A percentile compares a stretch with the other conserved stretches of the same genome.
Evolutionary conservation across 371 early-diverging fungal genomes (phyloP).

Genomic region (Mortierella sp.): DNA sequence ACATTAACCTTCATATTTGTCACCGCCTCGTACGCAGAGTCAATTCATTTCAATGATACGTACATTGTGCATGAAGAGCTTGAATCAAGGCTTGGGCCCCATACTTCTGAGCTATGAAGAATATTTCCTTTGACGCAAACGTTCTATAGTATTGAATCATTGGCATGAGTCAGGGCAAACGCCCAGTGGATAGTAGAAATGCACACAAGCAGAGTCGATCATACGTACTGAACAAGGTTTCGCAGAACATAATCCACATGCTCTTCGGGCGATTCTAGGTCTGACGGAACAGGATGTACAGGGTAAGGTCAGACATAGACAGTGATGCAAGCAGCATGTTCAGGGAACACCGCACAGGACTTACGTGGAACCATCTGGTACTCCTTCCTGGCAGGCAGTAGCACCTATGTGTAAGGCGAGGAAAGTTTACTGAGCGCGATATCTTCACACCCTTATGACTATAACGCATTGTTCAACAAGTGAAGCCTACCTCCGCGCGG

Average conservation of each 20-base stretch:
- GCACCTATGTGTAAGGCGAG: background rate
- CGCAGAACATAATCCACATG: slow-evolving; percentile 33
- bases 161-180: background rate
- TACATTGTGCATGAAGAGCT: slow-evolving; percentile 32
- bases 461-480: too few relatives aligned
- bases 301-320: background rate
- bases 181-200: background rate
- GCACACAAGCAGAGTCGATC: too few relatives aligned
- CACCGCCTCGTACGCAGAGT: too few relatives aligned
- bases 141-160: slow-evolving; percentile 1
- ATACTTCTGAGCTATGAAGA: slow-evolving; percentile 45
- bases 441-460: background rate
- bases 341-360: background rate
- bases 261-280: slow-evolving; percentile 23
- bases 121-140: slow-evolving; percentile 20
- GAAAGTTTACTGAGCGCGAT: background rate
- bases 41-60: too few relatives aligned
- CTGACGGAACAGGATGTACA: slow-evolving; percentile 7
- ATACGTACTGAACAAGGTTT: slow-evolving; percentile 22
- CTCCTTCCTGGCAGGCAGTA: background rate
- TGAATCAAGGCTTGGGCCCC: slow-evolving; percentile 31
- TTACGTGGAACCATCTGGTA: slow-evolving; percentile 10
- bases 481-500: slow-evolving; percentile 10
- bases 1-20: background rate
- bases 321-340: background rate